Evolutionary conservation across 108 stramenopile species (phyloP).

Genomic region (Cyclotella baltica): DNA sequence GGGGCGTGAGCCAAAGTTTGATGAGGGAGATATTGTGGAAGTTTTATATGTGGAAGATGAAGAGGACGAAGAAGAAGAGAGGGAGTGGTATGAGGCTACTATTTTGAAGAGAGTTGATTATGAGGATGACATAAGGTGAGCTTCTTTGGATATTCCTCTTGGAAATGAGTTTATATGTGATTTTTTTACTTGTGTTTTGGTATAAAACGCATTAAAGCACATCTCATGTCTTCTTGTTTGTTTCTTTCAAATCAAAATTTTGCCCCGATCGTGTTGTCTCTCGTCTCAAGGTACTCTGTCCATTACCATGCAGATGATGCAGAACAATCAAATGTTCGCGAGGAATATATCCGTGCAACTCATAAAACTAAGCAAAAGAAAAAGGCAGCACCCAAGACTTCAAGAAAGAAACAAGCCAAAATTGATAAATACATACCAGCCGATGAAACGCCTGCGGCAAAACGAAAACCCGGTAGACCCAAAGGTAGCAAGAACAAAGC

Average conservation of each 20-base stretch:
- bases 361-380: constrained; percentile 58
- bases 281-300: constrained; percentile 60
- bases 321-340: constrained; percentile 71
- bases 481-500: constrained; percentile 33
- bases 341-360: constrained; percentile 67
- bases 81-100: constrained; percentile 74
- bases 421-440: not conserved
- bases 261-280: not conserved
- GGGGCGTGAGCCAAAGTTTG: constrained; percentile 62
- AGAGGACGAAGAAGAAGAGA: constrained; percentile 52
- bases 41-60: constrained; percentile 76
- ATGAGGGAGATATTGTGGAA: constrained; percentile 78
- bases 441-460: constrained; percentile 11
- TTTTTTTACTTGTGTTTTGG: not conserved
- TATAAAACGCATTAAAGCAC: not conserved
- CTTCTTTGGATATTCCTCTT: not conserved
- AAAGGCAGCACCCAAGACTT: constrained; percentile 27
- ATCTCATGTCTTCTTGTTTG: constrained; percentile 12
- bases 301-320: constrained; percentile 75
- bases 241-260: constrained; percentile 16
- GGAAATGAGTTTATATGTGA: no score
- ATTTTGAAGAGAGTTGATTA: constrained; percentile 68
- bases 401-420: constrained; percentile 28
- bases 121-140: constrained; percentile 63
- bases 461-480: constrained; percentile 35